Percentiles rank a stretch among this genome's conserved stretches.
These are phyloP conservation scores for Nicotiana sylvestris DNA, from an alignment of 257 asterid genomes.

Conservation along the genomic window DNA sequence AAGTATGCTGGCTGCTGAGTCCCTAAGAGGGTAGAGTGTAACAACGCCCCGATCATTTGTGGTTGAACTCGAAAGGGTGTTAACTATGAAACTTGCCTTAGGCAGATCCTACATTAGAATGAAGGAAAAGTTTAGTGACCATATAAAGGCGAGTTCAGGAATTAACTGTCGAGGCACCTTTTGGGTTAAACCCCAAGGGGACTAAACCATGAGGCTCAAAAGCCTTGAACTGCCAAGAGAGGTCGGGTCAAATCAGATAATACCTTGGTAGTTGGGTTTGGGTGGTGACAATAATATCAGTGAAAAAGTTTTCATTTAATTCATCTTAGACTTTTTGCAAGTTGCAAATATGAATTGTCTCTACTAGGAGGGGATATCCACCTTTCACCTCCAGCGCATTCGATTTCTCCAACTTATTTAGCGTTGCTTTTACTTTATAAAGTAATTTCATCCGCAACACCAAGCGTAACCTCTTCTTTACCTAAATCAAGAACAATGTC, in stretches of 20 bases:
- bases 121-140: not conserved
- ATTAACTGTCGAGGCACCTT: not conserved
- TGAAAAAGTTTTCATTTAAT: not conserved
- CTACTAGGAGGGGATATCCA: not conserved
- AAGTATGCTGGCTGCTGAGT: not conserved
- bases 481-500: not conserved
- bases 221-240: not conserved
- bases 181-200: not conserved
- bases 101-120: not conserved
- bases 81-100: not conserved
- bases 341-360: not conserved
- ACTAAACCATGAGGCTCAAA: not conserved
- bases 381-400: not conserved
- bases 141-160: not conserved
- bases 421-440: not conserved
- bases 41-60: too few relatives aligned
- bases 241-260: not conserved
- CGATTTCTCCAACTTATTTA: not conserved
- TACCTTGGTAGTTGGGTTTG: not conserved
- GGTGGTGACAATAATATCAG: not conserved
- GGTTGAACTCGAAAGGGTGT: not conserved
- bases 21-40: not conserved
- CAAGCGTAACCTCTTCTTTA: not conserved
- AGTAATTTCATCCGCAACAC: not conserved
- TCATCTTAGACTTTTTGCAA: not conserved